Base-by-base conservation (phyloP, 2,329 filamentous ascomycete species). In the Celoporthe dispersa region DNA sequence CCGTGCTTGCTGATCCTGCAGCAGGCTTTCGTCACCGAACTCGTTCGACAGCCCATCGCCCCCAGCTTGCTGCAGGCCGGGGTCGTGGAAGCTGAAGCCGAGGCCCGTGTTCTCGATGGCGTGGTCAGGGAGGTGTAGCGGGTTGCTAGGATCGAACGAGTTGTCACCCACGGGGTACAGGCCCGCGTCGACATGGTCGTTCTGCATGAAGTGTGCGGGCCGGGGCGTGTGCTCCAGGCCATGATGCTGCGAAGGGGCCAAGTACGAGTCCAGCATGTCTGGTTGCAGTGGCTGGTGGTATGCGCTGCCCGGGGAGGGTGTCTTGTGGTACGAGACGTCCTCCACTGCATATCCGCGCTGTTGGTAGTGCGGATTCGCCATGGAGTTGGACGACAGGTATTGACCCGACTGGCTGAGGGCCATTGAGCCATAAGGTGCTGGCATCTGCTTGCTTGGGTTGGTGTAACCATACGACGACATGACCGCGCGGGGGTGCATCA, bases 381-480 rank as follows among this genome's bases (percentile, higher is more conserved):
- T 70, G 67, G 74, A 75, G 60, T 81, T 81, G 28, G 70, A 66
- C 37, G 68, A 39, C 33, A 72, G 31, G 62, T 72, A 72, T 41
- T 72, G 70, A n/a, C 65, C 55, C 16, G 59, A 25, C 41, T 67
- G 61, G 51, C 67, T 48, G 7, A 72, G n/a, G 5, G 41, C 31
- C 39, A 72, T 64, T 33, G 78, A 71, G 66, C 77, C 79, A 73
- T 84, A 85, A 25, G 78, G 77, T 33, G 75, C 74, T n/a, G 81
- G 76, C 68, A 80, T 72, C n/a, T 79, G 78, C 74, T 81, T 81
- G 25, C 76, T 77, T 3, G 79, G 77, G 71, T 80, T 79, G 48
- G 73, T 73, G 71, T 78, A 79, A 33, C 80, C 78, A 68, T 80
- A 81, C 9, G 77, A 74, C 19, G 80, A 80, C 35, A 76, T 74